phyloP scores from a whole-genome alignment of 1,139 yeast species.

The Blastobotrys arbuscula region DNA sequence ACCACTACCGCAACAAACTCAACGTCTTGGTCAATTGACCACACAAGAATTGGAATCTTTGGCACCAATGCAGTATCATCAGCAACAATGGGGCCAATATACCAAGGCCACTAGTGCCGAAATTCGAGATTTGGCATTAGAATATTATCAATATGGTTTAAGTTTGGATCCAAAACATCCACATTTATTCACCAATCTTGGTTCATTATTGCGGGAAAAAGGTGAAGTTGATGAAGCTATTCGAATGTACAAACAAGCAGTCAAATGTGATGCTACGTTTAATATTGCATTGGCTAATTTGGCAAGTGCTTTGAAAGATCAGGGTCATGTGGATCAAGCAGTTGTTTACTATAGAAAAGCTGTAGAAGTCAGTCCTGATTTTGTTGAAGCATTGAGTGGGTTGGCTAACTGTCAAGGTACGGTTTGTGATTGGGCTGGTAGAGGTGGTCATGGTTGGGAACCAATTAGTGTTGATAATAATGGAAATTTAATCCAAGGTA shows the following conservation, averaged over 20 bases:
- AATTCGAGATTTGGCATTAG: constrained; percentile 25
- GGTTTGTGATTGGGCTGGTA: constrained; percentile 34
- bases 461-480: constrained; percentile 26
- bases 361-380: constrained; percentile 28
- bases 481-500: constrained; percentile 24
- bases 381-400: constrained; percentile 34
- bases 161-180: constrained; percentile 33
- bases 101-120: constrained; percentile 11
- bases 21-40: background rate
- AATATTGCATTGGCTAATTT: constrained; percentile 34
- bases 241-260: constrained; percentile 31
- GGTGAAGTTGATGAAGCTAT: constrained; percentile 31
- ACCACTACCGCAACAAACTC: background rate
- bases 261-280: constrained; percentile 30
- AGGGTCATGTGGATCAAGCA: constrained; percentile 32
- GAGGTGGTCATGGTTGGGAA: constrained; percentile 33
- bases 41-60: background rate
- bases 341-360: constrained; percentile 31
- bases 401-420: constrained; percentile 31
- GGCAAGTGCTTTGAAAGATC: constrained; percentile 33
- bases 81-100: background rate
- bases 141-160: constrained; percentile 32
- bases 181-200: constrained; percentile 34
- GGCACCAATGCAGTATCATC: background rate
- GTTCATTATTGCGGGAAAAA: constrained; percentile 33